Evolutionary conservation across 257 asterid species (phyloP), one percentile per base, ranked within the genome.

Genomic region (Salvia hispanica): DNA sequence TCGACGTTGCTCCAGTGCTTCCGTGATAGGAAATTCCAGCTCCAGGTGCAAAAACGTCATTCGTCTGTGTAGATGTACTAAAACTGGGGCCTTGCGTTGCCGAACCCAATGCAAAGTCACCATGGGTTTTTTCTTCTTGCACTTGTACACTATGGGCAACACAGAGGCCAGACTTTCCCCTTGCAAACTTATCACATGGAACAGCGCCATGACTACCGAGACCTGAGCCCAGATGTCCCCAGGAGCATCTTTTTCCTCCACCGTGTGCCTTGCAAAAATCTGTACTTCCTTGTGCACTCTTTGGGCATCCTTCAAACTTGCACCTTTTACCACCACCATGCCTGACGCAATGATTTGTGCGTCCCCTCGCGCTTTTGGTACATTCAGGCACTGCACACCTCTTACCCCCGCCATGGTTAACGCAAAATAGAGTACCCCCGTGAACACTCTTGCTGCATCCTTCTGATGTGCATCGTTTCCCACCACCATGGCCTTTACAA

Each of bases 241-340:
- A 85, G 7, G 79, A 77, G 77, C 95, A 87, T 28, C 86, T 68
- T 60, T 78, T 87, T 9, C 95, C 95, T 58, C 88, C 88, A 34
- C 89, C 87, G 37, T 83, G 89, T 1, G 86, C 85, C 79, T 83
- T 81, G 73, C 92, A 86, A 33, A 83, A 72, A 25, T 81, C 83
- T 0, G 92, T 86, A 71, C 87, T 81, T 42, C 92, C 89, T 62
- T 86, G 92, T 7, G 93, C 89, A 73, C 93, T 86, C 72, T 81
- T 83, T 2, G 77, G 65, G 71, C 93, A 86, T 21, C 81, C 85
- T 53, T 78, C 86, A 54, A 73, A 64, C 50, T 57, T 66, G 71
- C 94, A 86, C 80, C 94, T 82, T 62, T 82, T 86, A 16, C 90
- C 94, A n/a, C 94, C 94, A 21, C 94, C 94, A 60, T 86, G 94